Evolutionary conservation across 2,329 filamentous ascomycete species (phyloP).

Genomic region (Periconia macrospinosa): DNA sequence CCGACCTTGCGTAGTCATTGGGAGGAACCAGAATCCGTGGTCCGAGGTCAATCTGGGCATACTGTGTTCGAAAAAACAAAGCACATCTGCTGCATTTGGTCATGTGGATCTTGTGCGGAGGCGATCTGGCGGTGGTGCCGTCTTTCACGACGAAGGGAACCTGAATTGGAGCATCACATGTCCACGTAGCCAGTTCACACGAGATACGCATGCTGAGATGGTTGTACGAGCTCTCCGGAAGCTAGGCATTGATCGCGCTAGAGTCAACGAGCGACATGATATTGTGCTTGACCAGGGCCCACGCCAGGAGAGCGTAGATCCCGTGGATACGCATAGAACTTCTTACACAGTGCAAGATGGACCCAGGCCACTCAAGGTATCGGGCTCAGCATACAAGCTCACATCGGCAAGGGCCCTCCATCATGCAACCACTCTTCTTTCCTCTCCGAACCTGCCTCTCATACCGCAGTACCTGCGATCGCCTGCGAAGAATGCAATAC

Average conservation of each 20-base stretch:
- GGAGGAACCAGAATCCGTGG: constrained; percentile 98
- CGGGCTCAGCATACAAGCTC: constrained; percentile 93
- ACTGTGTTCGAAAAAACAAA: constrained; percentile 47
- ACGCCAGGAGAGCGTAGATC: constrained; percentile 25
- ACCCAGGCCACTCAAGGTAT: constrained; percentile 68
- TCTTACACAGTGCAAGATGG: constrained; percentile 42
- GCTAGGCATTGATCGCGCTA: constrained; percentile 61
- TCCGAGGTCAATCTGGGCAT: constrained; percentile 77
- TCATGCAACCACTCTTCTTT: constrained; percentile 86
- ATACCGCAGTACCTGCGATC: constrained; percentile 74
- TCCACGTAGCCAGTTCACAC: constrained; percentile 73
- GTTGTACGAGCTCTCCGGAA: constrained; percentile 76
- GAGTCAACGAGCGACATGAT: constrained; percentile 89
- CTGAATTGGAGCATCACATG: constrained; percentile 94
- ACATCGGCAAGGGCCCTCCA: constrained; percentile 80
- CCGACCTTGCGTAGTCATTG: constrained; percentile 83
- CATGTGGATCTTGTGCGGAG: constrained; percentile 72
- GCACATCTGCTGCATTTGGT: constrained; percentile 35
- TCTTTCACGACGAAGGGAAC: constrained; percentile 92
- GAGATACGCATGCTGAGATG: constrained; percentile 89
- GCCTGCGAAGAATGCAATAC: constrained; percentile 75
- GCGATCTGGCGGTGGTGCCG: constrained; percentile 85
- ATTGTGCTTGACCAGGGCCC: constrained; percentile 71
- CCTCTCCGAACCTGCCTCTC: constrained; percentile 70
- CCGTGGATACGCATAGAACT: constrained; percentile 48